Percentiles rank a stretch among this genome's conserved stretches.
Evolutionary conservation across 306 rosid genomes (phyloP).

Genomic region (Trifolium dubium): DNA sequence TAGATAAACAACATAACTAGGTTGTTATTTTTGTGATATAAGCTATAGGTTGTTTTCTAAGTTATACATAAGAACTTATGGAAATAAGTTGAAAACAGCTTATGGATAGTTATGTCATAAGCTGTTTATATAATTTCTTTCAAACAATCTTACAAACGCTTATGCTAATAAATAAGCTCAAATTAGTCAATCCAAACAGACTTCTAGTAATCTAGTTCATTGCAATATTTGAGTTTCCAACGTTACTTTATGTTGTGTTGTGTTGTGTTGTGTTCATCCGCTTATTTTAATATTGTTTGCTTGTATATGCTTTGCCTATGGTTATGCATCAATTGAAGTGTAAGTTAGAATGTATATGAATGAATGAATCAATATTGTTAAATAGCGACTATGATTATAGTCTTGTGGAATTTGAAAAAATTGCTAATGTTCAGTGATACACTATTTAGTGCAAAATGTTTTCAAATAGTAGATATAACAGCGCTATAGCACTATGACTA

Average conservation of each 20-base stretch:
- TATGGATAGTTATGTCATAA: too few species aligned
- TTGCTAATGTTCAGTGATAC: not conserved
- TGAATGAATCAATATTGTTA: not conserved
- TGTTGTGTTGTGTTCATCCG: too few species aligned
- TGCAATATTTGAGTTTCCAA: conserved; percentile 16
- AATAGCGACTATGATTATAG: not conserved
- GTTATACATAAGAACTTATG: too few species aligned
- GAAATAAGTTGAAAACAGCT: too few species aligned
- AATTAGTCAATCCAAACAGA: too few species aligned
- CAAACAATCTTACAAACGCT: too few species aligned
- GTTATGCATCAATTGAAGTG: not conserved
- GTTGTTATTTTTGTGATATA: too few species aligned
- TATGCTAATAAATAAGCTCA: too few species aligned
- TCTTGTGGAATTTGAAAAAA: not conserved
- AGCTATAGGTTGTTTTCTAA: too few species aligned
- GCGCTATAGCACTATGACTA: not conserved
- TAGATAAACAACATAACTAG: too few species aligned
- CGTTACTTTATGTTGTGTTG: conserved; percentile 33
- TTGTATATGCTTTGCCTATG: conserved; percentile 25
- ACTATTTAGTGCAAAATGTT: not conserved
- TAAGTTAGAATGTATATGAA: not conserved
- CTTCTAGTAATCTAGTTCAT: not conserved
- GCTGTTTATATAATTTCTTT: too few species aligned
- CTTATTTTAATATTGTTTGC: too few species aligned
- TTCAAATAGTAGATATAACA: not conserved